phyloP scores from a whole-genome alignment of 129 eudicot genomes.

The Solidago caesia region DNA sequence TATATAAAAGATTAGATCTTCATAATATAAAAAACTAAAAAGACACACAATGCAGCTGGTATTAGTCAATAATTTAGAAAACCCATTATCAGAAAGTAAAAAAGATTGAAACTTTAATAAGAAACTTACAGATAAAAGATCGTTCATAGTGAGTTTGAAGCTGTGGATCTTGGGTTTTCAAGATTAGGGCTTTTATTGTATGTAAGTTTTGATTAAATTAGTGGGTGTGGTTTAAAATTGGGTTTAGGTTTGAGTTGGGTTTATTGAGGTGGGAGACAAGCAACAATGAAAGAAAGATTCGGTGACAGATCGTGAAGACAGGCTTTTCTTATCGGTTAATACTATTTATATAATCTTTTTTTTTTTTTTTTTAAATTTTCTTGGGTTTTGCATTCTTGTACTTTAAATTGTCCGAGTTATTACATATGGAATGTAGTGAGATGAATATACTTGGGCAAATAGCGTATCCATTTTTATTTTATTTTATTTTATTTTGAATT shows the following conservation, averaged over 20 bases:
- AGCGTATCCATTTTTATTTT: too few species aligned
- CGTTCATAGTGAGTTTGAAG: slow-evolving; percentile 52
- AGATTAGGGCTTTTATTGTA: background rate
- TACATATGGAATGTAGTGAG: too few species aligned
- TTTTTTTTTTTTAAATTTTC: background rate
- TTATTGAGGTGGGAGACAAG: slow-evolving; percentile 16
- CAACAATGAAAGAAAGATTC: slow-evolving; percentile 20
- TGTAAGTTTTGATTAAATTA: slow-evolving; percentile 9
- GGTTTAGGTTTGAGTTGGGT: slow-evolving; percentile 31
- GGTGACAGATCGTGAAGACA: slow-evolving; percentile 44
- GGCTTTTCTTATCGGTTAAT: slow-evolving; percentile 21
- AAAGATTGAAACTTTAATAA: background rate
- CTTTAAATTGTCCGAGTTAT: too few species aligned
- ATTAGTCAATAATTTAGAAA: slow-evolving; percentile 9
- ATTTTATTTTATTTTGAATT: too few species aligned
- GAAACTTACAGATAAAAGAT: slow-evolving; percentile 63
- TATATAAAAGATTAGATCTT: slow-evolving; percentile 12
- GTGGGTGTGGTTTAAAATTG: slow-evolving; percentile 17
- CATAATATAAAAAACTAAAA: slow-evolving; percentile 4
- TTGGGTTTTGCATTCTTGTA: background rate
- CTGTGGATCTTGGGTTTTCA: slow-evolving; percentile 27
- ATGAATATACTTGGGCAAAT: too few species aligned
- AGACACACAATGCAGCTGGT: slow-evolving; percentile 24
- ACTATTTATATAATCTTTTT: background rate
- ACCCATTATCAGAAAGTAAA: background rate